Conservation (phyloP, 2,329 filamentous ascomycete species). For the Fusarium lateritium region DNA sequence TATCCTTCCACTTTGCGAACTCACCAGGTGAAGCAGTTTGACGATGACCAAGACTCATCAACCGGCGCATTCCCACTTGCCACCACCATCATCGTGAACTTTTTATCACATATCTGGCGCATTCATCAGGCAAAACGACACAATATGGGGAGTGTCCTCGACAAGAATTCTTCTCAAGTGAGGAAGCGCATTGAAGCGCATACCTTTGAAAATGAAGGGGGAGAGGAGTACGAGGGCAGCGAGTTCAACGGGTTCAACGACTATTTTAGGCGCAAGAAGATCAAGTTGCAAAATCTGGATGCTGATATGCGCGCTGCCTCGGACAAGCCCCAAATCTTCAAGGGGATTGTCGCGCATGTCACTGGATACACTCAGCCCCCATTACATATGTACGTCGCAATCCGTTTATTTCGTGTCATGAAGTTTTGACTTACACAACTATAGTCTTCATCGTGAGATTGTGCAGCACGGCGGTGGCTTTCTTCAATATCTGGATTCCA, state of each 20-base stretch:
- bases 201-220: constrained; percentile 83
- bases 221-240: constrained; percentile 92
- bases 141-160: constrained; percentile 72
- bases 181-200: constrained; percentile 75
- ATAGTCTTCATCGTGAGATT: constrained; percentile 82
- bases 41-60: constrained; percentile 12
- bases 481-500: constrained; percentile 93
- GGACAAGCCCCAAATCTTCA: constrained; percentile 88
- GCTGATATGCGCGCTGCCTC: constrained; percentile 79
- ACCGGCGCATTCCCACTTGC: constrained; percentile 13
- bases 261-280: constrained; percentile 95
- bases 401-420: neutral
- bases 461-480: constrained; percentile 96
- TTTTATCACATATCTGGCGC: neutral
- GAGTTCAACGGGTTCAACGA: constrained; percentile 91
- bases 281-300: constrained; percentile 97
- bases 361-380: constrained; percentile 97
- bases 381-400: constrained; percentile 74
- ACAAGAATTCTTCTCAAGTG: constrained; percentile 74
- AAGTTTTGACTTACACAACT: constrained; percentile 29
- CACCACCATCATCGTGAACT: constrained; percentile 20
- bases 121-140: neutral
- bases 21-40: constrained; percentile 2
- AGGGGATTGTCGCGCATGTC: constrained; percentile 89
- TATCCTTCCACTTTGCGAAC: neutral